These are phyloP conservation scores for Penicillium salamii DNA, from an alignment of 495 filamentous ascomycete species.

Conservation along the genomic window DNA sequence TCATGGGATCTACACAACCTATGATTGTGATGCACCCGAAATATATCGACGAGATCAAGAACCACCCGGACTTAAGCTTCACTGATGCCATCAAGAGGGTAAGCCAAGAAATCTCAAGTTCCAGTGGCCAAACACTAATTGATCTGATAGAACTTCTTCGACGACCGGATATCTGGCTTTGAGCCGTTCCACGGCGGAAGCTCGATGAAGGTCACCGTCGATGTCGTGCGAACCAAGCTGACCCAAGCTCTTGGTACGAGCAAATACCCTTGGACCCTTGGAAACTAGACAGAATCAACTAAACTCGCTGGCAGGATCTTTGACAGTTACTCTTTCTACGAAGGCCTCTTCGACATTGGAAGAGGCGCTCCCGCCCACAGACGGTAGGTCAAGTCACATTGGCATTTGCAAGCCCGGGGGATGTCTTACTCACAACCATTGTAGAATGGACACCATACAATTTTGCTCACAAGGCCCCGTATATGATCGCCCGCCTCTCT, in stretches of 20 bases:
- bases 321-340: conserved; percentile 40
- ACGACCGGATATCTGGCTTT: conserved; percentile 42
- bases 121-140: not conserved
- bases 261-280: not conserved
- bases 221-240: conserved; percentile 43
- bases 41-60: conserved; percentile 50
- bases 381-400: conserved; percentile 25
- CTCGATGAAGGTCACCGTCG: conserved; percentile 24
- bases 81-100: conserved; percentile 38
- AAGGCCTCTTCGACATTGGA: conserved; percentile 38
- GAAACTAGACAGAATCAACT: not conserved
- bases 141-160: conserved; percentile 37
- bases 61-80: conserved; percentile 37
- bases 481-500: conserved; percentile 54
- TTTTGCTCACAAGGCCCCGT: conserved; percentile 27
- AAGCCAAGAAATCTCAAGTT: conserved; percentile 15
- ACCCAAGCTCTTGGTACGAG: conserved; percentile 44
- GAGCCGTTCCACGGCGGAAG: conserved; percentile 37
- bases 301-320: conserved; percentile 20
- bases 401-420: not conserved
- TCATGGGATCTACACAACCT: conserved; percentile 28
- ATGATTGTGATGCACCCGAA: conserved; percentile 46
- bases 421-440: not conserved
- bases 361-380: conserved; percentile 34
- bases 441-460: conserved; percentile 31